Base-by-base conservation (phyloP, 148 eudicot genomes). In the Selenicereus undatus region DNA sequence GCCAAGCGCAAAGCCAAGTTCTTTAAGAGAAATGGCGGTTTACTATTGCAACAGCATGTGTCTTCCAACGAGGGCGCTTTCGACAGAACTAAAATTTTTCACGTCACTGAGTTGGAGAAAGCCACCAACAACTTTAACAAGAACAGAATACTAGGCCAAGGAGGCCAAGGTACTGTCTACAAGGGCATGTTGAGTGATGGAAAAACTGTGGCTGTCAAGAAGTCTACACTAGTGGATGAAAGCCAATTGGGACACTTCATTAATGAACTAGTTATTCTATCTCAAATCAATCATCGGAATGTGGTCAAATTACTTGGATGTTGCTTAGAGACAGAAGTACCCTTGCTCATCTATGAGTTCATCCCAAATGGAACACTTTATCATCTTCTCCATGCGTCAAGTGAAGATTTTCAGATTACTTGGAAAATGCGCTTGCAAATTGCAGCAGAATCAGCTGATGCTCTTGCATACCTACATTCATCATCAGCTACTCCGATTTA, bases 351-450 rank as follows among this genome's bases (percentile, higher is more conserved):
- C 0, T 80, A 84, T 36, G 86, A 84, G 83, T 84, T 80, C 48
- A 27, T 84, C 29, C 74, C 78, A 0, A 80, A 77, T 84, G 86
- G 86, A 80, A 80, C 86, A 11, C 83, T 84, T 24, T 80, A 71
- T 21, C 75, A 84, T 39, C 86, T 71, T 27, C 50, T 84, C 8
- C 77, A 80, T 26, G 62, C 35, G 27, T 72, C 76, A 22, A 62
- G 77, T 60, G 78, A 80, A 50, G 83, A 76, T 60, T 80, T 84
- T 17, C 86, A 77, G 24, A 1, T 80, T 12, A 79, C 51, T 39
- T 81, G 86, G 86, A 77, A 81, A 78, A 81, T 84, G 86, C 81
- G 86, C 8, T 78, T 84, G 27, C 86, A 84, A 81, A 78, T 84
- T 74, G 86, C 86, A 10, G 75, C 84, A 21, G 86, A 84, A 73